Evolutionary conservation across 192 early-diverging fungal species (phyloP), one percentile per base, ranked within the genome.

Genomic region (Entomortierella lignicola): DNA sequence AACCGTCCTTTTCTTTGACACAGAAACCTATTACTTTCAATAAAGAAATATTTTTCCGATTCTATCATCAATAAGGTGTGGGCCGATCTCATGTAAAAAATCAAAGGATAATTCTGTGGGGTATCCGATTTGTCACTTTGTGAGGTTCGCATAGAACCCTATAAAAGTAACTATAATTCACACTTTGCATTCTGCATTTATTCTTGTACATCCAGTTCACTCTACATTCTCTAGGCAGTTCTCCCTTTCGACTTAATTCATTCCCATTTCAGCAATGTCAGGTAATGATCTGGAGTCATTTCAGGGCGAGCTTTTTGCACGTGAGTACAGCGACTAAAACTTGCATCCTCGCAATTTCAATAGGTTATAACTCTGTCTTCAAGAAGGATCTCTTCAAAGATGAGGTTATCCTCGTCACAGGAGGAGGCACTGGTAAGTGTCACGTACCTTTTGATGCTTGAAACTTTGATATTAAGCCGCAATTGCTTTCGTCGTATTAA

Each of bases 401-500:
- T 50, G 77, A 85, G 42, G 83, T 84, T 20, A 63, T 82, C 23
- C 81, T 86, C n/a, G 69, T 86, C 20, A 86, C 85, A 8, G 85
- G 85, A 59, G 85, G 85, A 39, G 84, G 84, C 50, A 84, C 82
- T n/a, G 84, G 84, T 79, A 66, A 70, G 61, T 20, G 21, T 4
- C 41, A 31, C 10, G 50, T 34, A 42, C 34, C n/a, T 17, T 31
- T 51, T 55, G 8, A 11, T 44, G 10, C 39, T 60, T 44, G 8
- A 47, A 47, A 4, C 7, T 60, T 37, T 10, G 10, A 10, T 37
- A 37, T 37, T 37, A 10, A 37, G 4, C 34, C 4, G 34, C 34
- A 4, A 42, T 20, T 60, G 7, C 2, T 60, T 42, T 7, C 44
- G 23, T 43, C 12, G 10, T 13, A 20, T 25, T 29, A 26, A 48